Base-by-base conservation (phyloP, 1,139 yeast genomes). In the Kluyveromyces marxianus region DNA sequence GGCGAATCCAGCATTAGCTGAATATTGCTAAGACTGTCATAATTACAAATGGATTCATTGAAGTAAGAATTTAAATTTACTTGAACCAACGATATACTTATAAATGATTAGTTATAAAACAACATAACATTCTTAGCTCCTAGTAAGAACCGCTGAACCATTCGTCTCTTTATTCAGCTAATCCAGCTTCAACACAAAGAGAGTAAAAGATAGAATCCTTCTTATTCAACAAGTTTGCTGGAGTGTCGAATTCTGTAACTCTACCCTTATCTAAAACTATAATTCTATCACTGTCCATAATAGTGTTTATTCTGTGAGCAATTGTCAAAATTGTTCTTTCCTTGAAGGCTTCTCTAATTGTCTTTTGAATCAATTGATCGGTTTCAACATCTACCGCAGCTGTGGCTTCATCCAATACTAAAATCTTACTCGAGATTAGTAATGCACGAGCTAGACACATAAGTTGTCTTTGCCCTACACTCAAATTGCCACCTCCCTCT, bases 301-400 rank as follows among this genome's bases (percentile, higher is more conserved):
- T 89, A 1, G 97, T 92, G 63, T 90, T 89, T 54, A 92, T 73
- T 65, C 98, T 77, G 66, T 92, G 97, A 1, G 97, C 97, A 69
- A 92, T 90, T 3, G 97, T 90, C 56, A 92, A 71, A 59, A 92
- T 89, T 0, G 97, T 90, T 63, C 95, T 78, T 53, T 89, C 88
- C 57, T 81, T 79, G 65, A 90, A 90, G 49, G 88, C 95, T 3
- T 74, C 69, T 64, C 97, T 77, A 48, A 90, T 90, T 0, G 97
- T 90, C 57, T 83, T 81, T 68, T 90, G 97, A 44, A 90, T 74
- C 39, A 89, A 76, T 55, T 82, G 71, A 65, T 92, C 98, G 1
- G 98, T 92, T 60, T 89, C 95, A 31, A 89, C 96, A 66, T 92
- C 98, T 44, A 92, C 96, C 2, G 96, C 96, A 2, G 97, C 97